phyloP scores from a whole-genome alignment of 2,329 filamentous ascomycete species.

The Ceratocystis lukuohia region DNA sequence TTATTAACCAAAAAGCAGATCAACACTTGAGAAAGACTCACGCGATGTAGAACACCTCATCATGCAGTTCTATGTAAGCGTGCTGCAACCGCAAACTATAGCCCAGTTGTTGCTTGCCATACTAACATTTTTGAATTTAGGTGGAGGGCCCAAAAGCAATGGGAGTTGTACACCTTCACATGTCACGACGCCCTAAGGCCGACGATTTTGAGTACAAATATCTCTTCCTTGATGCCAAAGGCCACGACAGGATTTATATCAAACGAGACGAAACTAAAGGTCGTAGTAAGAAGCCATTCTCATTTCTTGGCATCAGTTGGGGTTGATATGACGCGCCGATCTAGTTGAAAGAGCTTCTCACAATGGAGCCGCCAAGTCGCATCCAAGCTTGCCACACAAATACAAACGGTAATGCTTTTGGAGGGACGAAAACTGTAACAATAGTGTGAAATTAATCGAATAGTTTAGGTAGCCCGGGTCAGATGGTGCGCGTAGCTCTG shows the following conservation, averaged over 20 bases:
- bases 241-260: conserved; percentile 51
- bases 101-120: background rate
- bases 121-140: conserved; percentile 28
- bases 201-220: conserved; percentile 65
- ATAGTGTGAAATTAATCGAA: background rate
- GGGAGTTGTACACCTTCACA: conserved; percentile 64
- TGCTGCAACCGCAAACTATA: background rate
- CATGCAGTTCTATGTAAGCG: conserved; percentile 68
- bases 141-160: conserved; percentile 63
- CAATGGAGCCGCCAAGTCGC: background rate
- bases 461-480: background rate
- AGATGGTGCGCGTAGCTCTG: background rate
- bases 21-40: conserved; percentile 17
- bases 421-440: background rate
- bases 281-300: conserved; percentile 33
- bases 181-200: conserved; percentile 53
- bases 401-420: background rate
- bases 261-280: conserved; percentile 39
- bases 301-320: conserved; percentile 52
- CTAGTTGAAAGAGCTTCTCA: background rate
- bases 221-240: conserved; percentile 66
- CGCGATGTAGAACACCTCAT: conserved; percentile 47
- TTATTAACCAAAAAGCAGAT: conserved; percentile 11
- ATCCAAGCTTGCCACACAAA: background rate
- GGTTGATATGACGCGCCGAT: conserved; percentile 22